phyloP scores from a whole-genome alignment of 768 basidiomycete genomes.

The Trametes gibbosa region DNA sequence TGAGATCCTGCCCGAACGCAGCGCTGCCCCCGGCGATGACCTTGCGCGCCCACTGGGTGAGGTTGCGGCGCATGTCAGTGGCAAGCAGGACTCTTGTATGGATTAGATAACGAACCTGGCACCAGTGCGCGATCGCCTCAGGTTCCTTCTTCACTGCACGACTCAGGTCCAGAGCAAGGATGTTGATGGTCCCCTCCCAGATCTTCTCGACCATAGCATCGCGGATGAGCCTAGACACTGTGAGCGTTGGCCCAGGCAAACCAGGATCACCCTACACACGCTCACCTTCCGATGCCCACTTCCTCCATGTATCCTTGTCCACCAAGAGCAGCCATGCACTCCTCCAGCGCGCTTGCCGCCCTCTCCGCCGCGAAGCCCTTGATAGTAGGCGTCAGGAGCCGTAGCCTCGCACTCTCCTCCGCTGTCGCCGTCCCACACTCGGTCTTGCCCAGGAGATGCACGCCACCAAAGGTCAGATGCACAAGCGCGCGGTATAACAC shows the following conservation, averaged over 20 bases:
- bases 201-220: constrained; percentile 76
- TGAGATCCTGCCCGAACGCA: neutral
- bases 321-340: constrained; percentile 69
- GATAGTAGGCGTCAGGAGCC: constrained; percentile 62
- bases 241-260: too few relatives aligned
- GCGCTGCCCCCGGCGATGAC: neutral
- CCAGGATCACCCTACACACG: neutral
- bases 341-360: constrained; percentile 60
- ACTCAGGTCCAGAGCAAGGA: constrained; percentile 63
- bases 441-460: constrained; percentile 54
- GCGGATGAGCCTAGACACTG: constrained; percentile 43
- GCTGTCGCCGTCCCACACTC: constrained; percentile 52
- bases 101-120: neutral
- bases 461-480: constrained; percentile 59
- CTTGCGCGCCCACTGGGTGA: constrained; percentile 1
- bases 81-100: too few relatives aligned
- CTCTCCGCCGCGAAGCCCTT: constrained; percentile 72
- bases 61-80: too few relatives aligned
- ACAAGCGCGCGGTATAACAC: constrained; percentile 61
- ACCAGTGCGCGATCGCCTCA: neutral
- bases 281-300: constrained; percentile 58
- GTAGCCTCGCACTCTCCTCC: constrained; percentile 50
- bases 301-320: constrained; percentile 85
- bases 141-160: constrained; percentile 44
- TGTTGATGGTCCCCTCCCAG: constrained; percentile 73